phyloP scores from a whole-genome alignment of 2,329 filamentous ascomycete species.

The Nannizzia gypsea region DNA sequence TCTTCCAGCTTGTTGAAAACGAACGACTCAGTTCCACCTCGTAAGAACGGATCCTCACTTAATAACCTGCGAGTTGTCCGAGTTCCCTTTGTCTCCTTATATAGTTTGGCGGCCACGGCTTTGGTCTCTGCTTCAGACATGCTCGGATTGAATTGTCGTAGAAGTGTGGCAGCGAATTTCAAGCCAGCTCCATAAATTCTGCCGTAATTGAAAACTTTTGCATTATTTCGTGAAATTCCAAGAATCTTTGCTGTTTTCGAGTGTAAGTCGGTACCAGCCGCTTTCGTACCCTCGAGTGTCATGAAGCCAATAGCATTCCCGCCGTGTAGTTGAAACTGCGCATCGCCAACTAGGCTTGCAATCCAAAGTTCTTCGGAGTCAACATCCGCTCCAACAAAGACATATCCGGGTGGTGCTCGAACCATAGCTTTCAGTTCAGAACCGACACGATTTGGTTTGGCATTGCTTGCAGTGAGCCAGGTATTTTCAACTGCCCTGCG shows the following conservation, averaged over 20 bases:
- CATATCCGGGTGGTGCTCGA: constrained; percentile 76
- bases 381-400: constrained; percentile 92
- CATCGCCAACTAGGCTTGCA: constrained; percentile 84
- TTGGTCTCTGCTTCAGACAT: constrained; percentile 69
- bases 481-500: constrained; percentile 92
- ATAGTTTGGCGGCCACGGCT: constrained; percentile 65
- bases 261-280: constrained; percentile 85
- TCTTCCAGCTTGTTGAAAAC: constrained; percentile 98
- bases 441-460: constrained; percentile 88
- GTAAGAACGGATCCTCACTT: constrained; percentile 72
- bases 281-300: constrained; percentile 93
- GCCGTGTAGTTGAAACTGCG: constrained; percentile 86
- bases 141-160: constrained; percentile 84
- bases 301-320: constrained; percentile 98
- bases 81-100: constrained; percentile 78
- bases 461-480: constrained; percentile 95
- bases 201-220: constrained; percentile 97
- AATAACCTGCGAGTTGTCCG: constrained; percentile 66
- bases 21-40: constrained; percentile 90
- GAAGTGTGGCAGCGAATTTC: constrained; percentile 78
- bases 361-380: constrained; percentile 98
- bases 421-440: constrained; percentile 98
- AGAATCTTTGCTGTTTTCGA: constrained; percentile 85
- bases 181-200: constrained; percentile 96
- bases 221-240: constrained; percentile 86